Evolutionary conservation across 140 eudicot genomes (phyloP), one percentile per base, ranked within the genome.

Genomic region (Flaveria floridana): DNA sequence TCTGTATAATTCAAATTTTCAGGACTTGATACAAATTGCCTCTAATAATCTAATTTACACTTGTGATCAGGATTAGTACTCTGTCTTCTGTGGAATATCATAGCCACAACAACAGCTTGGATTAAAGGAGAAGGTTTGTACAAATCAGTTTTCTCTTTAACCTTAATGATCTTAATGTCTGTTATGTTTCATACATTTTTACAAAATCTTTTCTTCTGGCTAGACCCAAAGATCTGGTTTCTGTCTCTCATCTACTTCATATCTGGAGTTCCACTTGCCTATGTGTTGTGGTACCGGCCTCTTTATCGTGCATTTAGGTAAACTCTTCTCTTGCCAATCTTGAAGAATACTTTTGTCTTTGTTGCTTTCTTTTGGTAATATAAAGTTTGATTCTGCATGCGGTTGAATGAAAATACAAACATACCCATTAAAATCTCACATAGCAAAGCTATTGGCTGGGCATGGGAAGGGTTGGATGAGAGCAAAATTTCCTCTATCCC

Each of bases 291-390:
- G 97, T 91, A 90, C 80, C 91, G 91, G 11, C 96, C 97, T 70
- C 97, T 93, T 66, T 93, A 93, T 78, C 90, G 97, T 64, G 98
- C 98, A 72, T 89, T 93, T 63, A 93, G 97, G 98, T 93, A 84
- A 53, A 66, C 59, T 16, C 52, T 72, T 11, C 16, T 74, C 61
- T 73, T 25, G 62, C 2, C 1, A 58, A 37, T 37, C 19, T 39
- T n/a, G 68, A 63, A 14, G 68, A 28, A 30, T 63, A 61, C 8
- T 23, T 15, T 52, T 70, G 9, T 52, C 0, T 51, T 71, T 52
- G 26, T 16, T 65, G 70, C 26, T 7, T 65, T 11, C 7, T 65
- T 65, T 37, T 0, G 50, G 20, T 7, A 37, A 65, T n/a, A n/a
- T 34, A 7, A 37, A 37, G 14, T 7, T n/a, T 37, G 25, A n/a